phyloP scores from a whole-genome alignment of 768 basidiomycete genomes.

The Boletus pseudopeckii region DNA sequence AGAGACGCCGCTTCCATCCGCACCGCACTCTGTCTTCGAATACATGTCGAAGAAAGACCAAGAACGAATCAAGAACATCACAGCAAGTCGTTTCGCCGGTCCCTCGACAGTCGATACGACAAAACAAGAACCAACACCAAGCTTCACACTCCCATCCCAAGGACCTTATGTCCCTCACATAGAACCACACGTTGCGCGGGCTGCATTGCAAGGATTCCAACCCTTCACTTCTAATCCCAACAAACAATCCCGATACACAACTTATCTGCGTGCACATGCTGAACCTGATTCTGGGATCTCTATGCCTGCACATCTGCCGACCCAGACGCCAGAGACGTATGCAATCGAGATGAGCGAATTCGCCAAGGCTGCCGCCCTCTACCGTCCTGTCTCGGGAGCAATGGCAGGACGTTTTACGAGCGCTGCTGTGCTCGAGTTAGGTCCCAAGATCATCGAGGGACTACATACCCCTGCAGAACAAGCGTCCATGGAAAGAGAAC shows the following conservation, averaged over 20 bases:
- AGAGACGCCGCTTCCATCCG: constrained; percentile 67
- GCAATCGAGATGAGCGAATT: constrained; percentile 85
- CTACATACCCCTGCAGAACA: constrained; percentile 54
- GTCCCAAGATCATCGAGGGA: constrained; percentile 62
- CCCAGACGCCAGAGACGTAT: constrained; percentile 64
- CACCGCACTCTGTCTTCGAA: constrained; percentile 85
- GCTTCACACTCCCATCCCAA: constrained; percentile 21
- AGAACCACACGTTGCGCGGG: constrained; percentile 78
- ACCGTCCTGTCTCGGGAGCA: constrained; percentile 87
- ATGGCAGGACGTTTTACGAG: constrained; percentile 95
- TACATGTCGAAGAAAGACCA: constrained; percentile 90
- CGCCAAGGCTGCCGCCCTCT: constrained; percentile 80
- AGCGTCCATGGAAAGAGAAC: constrained; percentile 37
- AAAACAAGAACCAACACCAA: constrained; percentile 15
- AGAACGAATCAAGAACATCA: constrained; percentile 72
- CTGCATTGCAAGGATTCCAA: constrained; percentile 85
- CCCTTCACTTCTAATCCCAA: constrained; percentile 74
- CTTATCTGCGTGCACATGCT: constrained; percentile 77
- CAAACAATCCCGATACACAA: constrained; percentile 83
- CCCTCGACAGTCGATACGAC: constrained; percentile 28
- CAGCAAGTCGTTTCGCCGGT: constrained; percentile 29
- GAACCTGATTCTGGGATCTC: constrained; percentile 40
- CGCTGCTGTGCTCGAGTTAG: constrained; percentile 67
- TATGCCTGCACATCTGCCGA: constrained; percentile 50
- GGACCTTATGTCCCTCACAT: constrained; percentile 50